Base-by-base conservation (phyloP, 2,329 filamentous ascomycete species). In the Nigrospora osmanthi region DNA sequence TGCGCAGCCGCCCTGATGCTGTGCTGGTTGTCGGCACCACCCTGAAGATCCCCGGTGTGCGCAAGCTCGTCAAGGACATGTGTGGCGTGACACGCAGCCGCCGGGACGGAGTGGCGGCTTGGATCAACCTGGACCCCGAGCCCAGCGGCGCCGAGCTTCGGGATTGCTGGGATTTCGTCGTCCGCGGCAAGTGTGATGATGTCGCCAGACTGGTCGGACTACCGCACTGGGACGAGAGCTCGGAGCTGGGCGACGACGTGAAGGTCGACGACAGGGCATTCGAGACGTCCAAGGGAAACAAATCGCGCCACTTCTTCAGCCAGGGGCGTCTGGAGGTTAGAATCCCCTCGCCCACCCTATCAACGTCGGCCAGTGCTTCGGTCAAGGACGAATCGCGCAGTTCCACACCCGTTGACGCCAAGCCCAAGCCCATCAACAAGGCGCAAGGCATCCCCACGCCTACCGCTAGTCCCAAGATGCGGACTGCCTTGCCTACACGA, bases 21-120 rank as follows among this genome's bases (percentile, higher is more conserved):
- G 78, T 98, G 23, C 82, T 98, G 53, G 93, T 98, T 28, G 93
- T 95, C 10, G 93, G 93, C 43, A 98, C 93, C 2, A 96, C 88
- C 47, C 71, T 98, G 55, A 97, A 97, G 62, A 90, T 98, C 41
- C 91, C 91, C 1, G 93, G 93, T 10, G 89, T 96, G 37, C 82
- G 87, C 49, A 80, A 90, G 44, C 85, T 98, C 46, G 89, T 91
- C 47, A 87, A 87, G 61, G 90, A 96, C 64, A 81, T 97, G 76
- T 96, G 89, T 62, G 81, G 83, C 41, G 83, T 89, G 31, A 87
- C 94, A n/a, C 79, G 90, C 49, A 81, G 84, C 56, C 81, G 89
- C 44, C 81, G 80, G 52, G 87, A 94, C 54, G 90, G 91, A 1
- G 79, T 95, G 47, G 89, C 90, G 0, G 84, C 94, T 41, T 98